Evolutionary conservation across 495 filamentous ascomycete genomes (phyloP).

Genomic region (Penicillium samsonianum): DNA sequence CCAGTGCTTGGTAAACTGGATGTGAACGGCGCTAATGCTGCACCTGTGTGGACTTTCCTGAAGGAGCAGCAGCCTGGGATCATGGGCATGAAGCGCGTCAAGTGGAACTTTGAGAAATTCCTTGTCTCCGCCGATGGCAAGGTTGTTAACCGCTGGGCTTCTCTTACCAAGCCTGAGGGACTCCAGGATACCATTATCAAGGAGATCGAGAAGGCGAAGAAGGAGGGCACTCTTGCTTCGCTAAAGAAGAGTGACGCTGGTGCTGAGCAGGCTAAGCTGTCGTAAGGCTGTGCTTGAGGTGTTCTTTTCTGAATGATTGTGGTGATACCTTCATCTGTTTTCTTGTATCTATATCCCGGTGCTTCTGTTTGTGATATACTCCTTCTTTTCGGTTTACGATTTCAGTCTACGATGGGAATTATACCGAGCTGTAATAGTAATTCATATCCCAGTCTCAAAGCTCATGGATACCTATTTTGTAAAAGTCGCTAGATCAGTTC

Average conservation of each 20-base stretch:
- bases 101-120: constrained; percentile 99
- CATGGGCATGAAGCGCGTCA: constrained; percentile 81
- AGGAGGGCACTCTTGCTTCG: constrained; percentile 36
- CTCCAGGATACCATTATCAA: constrained; percentile 73
- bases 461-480: neutral
- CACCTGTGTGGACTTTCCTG: constrained; percentile 83
- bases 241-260: constrained; percentile 18
- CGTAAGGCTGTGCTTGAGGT: constrained; percentile 11
- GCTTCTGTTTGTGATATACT: constrained; percentile 3
- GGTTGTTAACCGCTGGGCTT: constrained; percentile 80
- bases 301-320: constrained; percentile 7
- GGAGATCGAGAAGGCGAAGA: constrained; percentile 61
- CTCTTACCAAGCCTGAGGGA: constrained; percentile 78
- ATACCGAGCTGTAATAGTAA: neutral
- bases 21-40: constrained; percentile 83
- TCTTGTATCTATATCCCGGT: constrained; percentile 15
- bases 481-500: neutral
- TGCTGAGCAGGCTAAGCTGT: constrained; percentile 24
- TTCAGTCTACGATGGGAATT: neutral
- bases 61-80: constrained; percentile 83
- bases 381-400: neutral
- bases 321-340: constrained; percentile 13
- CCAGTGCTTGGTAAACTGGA: constrained; percentile 88
- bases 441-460: neutral
- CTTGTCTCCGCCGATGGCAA: constrained; percentile 81